Percentiles rank a stretch among this genome's conserved stretches.
phyloP scores from a whole-genome alignment of 768 basidiomycete species.

The Lactifluus pinguis region DNA sequence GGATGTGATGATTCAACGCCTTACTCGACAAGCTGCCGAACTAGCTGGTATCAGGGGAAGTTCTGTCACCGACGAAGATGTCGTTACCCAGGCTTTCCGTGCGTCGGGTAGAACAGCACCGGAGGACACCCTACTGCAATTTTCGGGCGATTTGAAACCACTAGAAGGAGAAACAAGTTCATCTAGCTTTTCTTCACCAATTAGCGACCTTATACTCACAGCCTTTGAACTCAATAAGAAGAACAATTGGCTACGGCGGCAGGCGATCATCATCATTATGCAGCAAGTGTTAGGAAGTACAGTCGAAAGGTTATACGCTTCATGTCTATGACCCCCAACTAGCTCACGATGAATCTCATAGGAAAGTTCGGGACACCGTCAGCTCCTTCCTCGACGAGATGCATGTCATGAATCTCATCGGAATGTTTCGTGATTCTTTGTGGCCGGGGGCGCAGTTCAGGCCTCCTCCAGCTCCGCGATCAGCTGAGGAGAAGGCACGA shows the following conservation, averaged over 20 bases:
- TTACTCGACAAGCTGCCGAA: slow-evolving; percentile 84
- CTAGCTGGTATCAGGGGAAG: slow-evolving; percentile 77
- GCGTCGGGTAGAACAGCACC: slow-evolving; percentile 56
- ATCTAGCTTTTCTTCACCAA: slow-evolving; percentile 85
- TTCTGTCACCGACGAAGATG: slow-evolving; percentile 73
- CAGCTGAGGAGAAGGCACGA: slow-evolving; percentile 66
- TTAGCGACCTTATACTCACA: slow-evolving; percentile 87
- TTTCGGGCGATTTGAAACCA: slow-evolving; percentile 71
- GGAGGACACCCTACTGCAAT: slow-evolving; percentile 61
- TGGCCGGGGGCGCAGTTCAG: slow-evolving; percentile 84
- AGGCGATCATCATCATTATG: slow-evolving; percentile 92
- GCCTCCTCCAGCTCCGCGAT: slow-evolving; percentile 52
- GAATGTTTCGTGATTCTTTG: slow-evolving; percentile 58
- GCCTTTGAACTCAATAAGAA: slow-evolving; percentile 93
- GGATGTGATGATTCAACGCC: slow-evolving; percentile 86
- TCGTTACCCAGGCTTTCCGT: slow-evolving; percentile 71
- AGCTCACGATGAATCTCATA: slow-evolving; percentile 24
- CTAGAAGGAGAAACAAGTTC: slow-evolving; percentile 83
- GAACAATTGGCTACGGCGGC: slow-evolving; percentile 92
- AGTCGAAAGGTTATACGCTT: slow-evolving; percentile 66
- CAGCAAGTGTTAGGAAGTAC: slow-evolving; percentile 95
- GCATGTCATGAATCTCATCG: slow-evolving; percentile 59
- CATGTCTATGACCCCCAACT: background rate
- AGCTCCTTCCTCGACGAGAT: slow-evolving; percentile 56
- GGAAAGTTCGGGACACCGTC: slow-evolving; percentile 80